These are phyloP conservation scores for Castanospermum australe DNA, from an alignment of 306 rosid genomes.

Conservation along the genomic window DNA sequence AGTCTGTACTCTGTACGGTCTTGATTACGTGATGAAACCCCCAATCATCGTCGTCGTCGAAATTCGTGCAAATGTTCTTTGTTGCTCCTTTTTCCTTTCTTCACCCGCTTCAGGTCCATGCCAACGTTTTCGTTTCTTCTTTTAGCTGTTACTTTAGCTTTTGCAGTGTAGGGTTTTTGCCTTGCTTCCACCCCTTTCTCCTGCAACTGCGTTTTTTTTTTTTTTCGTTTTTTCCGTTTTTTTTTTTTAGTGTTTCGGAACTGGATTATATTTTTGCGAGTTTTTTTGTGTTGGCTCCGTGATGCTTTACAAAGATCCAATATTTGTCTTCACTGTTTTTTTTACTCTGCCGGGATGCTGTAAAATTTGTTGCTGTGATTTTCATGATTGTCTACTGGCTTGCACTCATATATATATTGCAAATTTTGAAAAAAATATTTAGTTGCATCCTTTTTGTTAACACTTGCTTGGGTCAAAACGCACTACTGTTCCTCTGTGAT, in stretches of 20 bases:
- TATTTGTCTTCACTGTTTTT: neutral
- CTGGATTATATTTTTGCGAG: slow-evolving; percentile 7
- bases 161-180: neutral
- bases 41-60: slow-evolving; percentile 35
- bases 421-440: neutral
- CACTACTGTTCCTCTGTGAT: neutral
- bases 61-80: neutral
- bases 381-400: neutral
- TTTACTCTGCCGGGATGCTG: neutral
- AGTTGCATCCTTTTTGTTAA: neutral
- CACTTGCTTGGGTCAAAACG: neutral
- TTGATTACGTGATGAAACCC: slow-evolving; percentile 5
- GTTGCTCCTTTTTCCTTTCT: neutral
- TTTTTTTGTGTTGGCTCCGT: neutral
- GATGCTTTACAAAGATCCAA: slow-evolving; percentile 35
- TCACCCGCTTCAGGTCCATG: slow-evolving; percentile 48
- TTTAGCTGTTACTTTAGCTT: neutral
- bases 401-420: no score
- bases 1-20: neutral
- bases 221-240: neutral
- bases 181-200: neutral
- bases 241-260: neutral
- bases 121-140: neutral
- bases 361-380: neutral
- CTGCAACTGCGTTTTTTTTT: neutral